Conservation (phyloP, 2,329 filamentous ascomycete genomes). For the Phoma sp. region DNA sequence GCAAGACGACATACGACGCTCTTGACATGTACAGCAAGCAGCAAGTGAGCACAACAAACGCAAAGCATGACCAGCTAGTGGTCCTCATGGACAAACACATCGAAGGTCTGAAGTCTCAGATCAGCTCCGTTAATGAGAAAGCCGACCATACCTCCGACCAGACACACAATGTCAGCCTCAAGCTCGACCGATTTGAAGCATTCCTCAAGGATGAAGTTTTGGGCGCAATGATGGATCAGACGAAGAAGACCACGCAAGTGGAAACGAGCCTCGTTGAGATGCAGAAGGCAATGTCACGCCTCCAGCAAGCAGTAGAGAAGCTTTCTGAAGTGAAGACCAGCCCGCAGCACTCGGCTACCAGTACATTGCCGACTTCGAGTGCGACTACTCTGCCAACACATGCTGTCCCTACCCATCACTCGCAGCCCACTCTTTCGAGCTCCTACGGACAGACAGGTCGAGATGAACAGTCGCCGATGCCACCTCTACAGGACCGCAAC, state of each 20-base stretch:
- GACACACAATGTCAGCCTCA: constrained; percentile 27
- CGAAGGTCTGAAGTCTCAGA: constrained; percentile 34
- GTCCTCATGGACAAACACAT: constrained; percentile 29
- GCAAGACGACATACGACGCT: constrained; percentile 35
- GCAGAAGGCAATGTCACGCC: constrained; percentile 29
- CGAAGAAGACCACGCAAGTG: constrained; percentile 31
- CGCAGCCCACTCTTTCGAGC: constrained; percentile 30
- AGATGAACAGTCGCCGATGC: constrained; percentile 18
- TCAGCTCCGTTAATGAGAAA: constrained; percentile 33
- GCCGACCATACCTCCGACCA: constrained; percentile 26
- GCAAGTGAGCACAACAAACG: constrained; percentile 10
- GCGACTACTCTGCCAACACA: constrained; percentile 4
- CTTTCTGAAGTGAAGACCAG: constrained; percentile 12
- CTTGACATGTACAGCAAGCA: constrained; percentile 25
- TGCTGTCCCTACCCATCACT: constrained; percentile 25
- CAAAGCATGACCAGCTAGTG: constrained; percentile 31
- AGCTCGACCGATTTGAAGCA: constrained; percentile 35
- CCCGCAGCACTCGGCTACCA: constrained; percentile 4
- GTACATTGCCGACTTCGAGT: constrained; percentile 4
- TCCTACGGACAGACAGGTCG: constrained; percentile 25
- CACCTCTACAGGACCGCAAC: constrained; percentile 20
- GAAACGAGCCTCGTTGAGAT: constrained; percentile 35
- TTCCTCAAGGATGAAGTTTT: constrained; percentile 37
- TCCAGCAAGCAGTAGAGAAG: constrained; percentile 35
- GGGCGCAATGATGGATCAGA: constrained; percentile 30